Conservation (phyloP, 495 filamentous ascomycete genomes). For the Lepidopterella palustris region DNA sequence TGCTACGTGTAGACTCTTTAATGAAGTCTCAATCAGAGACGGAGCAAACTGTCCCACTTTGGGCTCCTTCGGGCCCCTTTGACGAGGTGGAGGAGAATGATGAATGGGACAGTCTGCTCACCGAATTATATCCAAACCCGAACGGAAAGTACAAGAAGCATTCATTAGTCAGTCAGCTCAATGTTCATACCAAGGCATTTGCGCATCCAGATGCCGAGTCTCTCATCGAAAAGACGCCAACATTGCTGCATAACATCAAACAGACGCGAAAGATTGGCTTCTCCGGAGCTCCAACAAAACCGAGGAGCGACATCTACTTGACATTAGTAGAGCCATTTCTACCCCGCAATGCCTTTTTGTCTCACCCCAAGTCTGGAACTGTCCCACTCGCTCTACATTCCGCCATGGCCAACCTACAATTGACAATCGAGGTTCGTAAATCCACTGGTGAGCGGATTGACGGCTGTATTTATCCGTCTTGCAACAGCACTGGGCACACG, state of each 20-base stretch:
- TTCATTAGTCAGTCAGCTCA: conserved; percentile 60
- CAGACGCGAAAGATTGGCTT: conserved; percentile 90
- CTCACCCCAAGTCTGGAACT: conserved; percentile 71
- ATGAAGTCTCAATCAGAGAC: conserved; percentile 68
- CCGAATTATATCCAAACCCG: conserved; percentile 64
- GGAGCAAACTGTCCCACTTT: conserved; percentile 73
- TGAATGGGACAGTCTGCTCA: conserved; percentile 66
- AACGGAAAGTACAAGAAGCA: conserved; percentile 68
- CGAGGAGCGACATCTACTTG: conserved; percentile 89
- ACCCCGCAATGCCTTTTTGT: conserved; percentile 68
- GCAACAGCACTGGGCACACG: conserved; percentile 64
- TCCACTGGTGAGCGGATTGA: conserved; percentile 73
- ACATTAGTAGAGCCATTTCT: conserved; percentile 71
- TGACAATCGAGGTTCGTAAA: conserved; percentile 82
- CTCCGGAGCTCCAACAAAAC: conserved; percentile 78
- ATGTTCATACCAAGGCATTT: conserved; percentile 72
- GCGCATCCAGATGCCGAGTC: conserved; percentile 64
- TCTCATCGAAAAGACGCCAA: conserved; percentile 80
- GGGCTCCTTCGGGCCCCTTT: conserved; percentile 51
- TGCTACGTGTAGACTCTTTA: conserved; percentile 70
- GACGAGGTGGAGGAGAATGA: conserved; percentile 49
- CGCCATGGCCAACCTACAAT: conserved; percentile 68
- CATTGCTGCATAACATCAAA: conserved; percentile 70
- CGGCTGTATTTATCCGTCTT: conserved; percentile 78
- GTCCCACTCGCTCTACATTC: conserved; percentile 56